Base-by-base conservation (phyloP, 2,329 filamentous ascomycete species). In the Penicillium sp. region DNA sequence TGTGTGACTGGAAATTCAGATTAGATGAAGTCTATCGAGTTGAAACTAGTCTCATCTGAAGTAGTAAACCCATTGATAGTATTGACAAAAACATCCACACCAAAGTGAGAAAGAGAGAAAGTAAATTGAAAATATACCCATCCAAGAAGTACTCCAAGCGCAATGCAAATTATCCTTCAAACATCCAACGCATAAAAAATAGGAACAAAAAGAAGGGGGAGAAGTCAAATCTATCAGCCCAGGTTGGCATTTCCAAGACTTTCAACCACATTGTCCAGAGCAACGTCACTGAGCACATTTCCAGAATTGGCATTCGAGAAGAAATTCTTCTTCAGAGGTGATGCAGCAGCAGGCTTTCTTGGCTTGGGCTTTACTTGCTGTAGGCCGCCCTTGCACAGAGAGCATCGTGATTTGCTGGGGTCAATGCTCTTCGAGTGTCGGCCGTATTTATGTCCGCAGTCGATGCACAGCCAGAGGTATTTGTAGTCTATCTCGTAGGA, bases 401-500 rank as follows among this genome's bases (percentile, higher is more conserved):
- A 91, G 70, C 93, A 97, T 1, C 83, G 82, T 64, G 91, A 86
- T 48, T 83, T 81, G 28, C 69, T 68, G 0, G 87, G 81, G 69
- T 97, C 85, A 62, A 97, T 89, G 68, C 89, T 94, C 73, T 88
- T 90, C 16, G 87, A 91, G 71, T 97, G 93, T 4, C 93, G 80
- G 67, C 91, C 89, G 70, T 89, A 95, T 68, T 89, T 86, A 30
- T 81, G 74, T 0, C 77, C 81, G 68, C 94, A 97, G 3, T 67
- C 71, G 4, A 70, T 75, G 69, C 93, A 97, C 43, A 82, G 78
- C 93, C 94, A 97, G 20, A 92, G 75, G 68, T 93, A 99, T 75
- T 93, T 95, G 77, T 90, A 96, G 64, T 92, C 88, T 66, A 97
- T 97, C 50, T 87, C 83, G 71, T 97, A 99, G 30, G 79, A 83